Base-by-base conservation (phyloP, 345 rosid genomes). In the Lepidium aucheri region DNA sequence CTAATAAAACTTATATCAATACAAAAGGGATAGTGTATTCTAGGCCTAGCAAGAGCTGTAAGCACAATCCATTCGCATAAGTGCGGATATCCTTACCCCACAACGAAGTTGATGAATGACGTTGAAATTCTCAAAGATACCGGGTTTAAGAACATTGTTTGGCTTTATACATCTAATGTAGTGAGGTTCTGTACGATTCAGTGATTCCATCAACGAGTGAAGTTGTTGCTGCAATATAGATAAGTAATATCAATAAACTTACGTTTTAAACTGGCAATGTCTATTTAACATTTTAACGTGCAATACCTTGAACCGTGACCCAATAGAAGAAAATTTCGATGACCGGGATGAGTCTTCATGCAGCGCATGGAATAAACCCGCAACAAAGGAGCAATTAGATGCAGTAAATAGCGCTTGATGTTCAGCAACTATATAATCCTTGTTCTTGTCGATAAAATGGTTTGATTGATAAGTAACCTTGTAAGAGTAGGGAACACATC, bases 141-240 rank as follows among this genome's bases (percentile, higher is more conserved):
- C 83, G 70, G 99, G 99, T 71, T 88, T 90, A 22, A 90, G 84
- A 55, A 64, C 81, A 83, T 86, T 85, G 76, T 94, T 94, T 16
- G 99, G 99, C 86, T 94, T 94, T 80, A 94, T 96, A 65, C 99
- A 94, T 86, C 99, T 83, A 79, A 94, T 90, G 84, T 94, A 94
- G 77, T 94, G 97, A 67, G 99, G 99, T 76, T 88, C 96, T 22
- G 96, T 94, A 11, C 78, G 78, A 73, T 63, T 94, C 81, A 94
- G 79, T 8, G 90, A 84, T 80, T 94, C 99, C 99, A 94, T 94
- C 69, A 94, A 78, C 65, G 97, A 86, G 72, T 94, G 97, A 76
- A 94, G 99, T 90, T 94, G 99, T 77, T 76, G 82, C 99, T 94
- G 90, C 81, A 85, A 75, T 58, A 70, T 51, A 69, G 65, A 54